Base-by-base conservation (phyloP, 306 rosid genomes). In the Malus sylvestris region DNA sequence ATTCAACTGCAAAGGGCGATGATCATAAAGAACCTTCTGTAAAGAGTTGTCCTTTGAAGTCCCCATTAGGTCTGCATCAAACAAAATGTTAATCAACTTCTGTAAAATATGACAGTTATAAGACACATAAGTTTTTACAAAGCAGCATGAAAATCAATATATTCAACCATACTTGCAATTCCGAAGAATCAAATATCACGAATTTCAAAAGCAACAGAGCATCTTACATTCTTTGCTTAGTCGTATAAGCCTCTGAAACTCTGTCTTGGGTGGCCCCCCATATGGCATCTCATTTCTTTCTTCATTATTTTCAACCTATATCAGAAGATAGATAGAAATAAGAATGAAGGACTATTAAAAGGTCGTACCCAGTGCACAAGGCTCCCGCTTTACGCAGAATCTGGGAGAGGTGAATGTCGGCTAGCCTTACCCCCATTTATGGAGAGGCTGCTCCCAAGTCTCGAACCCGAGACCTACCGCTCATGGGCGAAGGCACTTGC, bases 171-270 rank as follows among this genome's bases (percentile, higher is more conserved):
- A n/a, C n/a, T 8, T 53, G 19, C 12, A 9, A 42, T 42, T 59
- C 32, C 25, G 1, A 59, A 10, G 6, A 59, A 4, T 4, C 30
- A 59, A 0, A 4, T 4, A 22, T 59, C 64, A 59, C 2, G 12
- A 23, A 12, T 59, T 59, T 11, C 14, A 29, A 20, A 68, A 16
- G 11, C 20, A 67, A 14, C 53, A 11, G 29, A 67, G 18, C 23
- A 38, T 29, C 81, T 79, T 77, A 91, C 98, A 93, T 25, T 33
- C 70, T 85, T 68, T 81, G 59, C 83, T 83, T 25, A 74, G 68
- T 66, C 97, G 85, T 33, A 93, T 93, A 23, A 82, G 80, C 23
- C 10, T 79, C 51, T 93, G 97, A 59, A 93, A 93, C 32, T 87
- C 89, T 1, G 93, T 91, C 52, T 32, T 59, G 2, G 98, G 80